Base-by-base conservation (phyloP, 441 rosid species). In the Gossypium davidsonii region DNA sequence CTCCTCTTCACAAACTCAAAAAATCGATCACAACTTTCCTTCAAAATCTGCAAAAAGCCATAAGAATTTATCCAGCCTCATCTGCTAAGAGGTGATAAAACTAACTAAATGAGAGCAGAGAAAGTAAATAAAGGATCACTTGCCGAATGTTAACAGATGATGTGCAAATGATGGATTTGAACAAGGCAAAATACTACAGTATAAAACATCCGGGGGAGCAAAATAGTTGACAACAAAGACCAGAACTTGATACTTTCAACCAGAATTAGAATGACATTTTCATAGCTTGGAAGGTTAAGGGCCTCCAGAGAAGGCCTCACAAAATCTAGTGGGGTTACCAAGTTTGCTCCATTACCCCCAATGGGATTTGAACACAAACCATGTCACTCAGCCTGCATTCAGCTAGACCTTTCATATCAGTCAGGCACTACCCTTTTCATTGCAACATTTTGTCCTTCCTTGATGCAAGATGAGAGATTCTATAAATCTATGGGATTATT, bases 1-100 rank as follows among this genome's bases (percentile, higher is more conserved):
- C 99, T 96, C 79, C 99, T 88, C 91, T 85, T 92, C 80, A 96
- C 81, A 83, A 96, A 93, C 80, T 92, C 99, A 76, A 90, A 81
- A 76, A 90, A 83, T n/a, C 92, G 92, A 87, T 90, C 97, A 83
- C 78, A 90, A 80, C 99, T 96, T 83, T 89, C 96, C 84, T 85
- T 87, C 83, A 90, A 83, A 77, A 96, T 87, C 99, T 96, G 83
- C 80, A 74, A 74, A 73, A 74, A 60, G 70, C 70, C 31, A 74
- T 12, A 67, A 80, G 71, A 58, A 69, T 52, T 53, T 18, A 61
- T 14, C 64, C 77, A 62, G 62, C 74, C 73, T 66, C 74, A 39
- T 62, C 34, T 11, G 58, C 59, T 63, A 65, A 51, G 55, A 56
- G 39, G 3, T 39, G 65, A 15, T 42, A 37, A 61, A 51, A 17